phyloP scores from a whole-genome alignment of 495 filamentous ascomycete species.

The Ascodesmis nigricans region DNA sequence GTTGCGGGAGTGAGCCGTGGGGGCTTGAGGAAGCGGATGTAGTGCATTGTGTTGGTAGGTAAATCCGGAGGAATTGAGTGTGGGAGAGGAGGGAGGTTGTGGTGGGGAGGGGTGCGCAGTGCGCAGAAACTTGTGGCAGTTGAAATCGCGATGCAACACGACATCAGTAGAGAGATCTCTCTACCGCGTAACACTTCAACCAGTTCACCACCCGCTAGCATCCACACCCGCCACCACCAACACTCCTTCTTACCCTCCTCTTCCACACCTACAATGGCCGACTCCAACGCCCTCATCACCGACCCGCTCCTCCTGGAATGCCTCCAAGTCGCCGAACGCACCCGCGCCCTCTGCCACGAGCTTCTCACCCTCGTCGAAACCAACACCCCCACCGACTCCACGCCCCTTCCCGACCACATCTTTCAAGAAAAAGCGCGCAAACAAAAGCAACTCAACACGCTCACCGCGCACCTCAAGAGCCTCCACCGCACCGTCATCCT shows the following conservation, averaged over 20 bases:
- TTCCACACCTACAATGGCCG: constrained; percentile 31
- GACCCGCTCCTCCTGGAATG: constrained; percentile 50
- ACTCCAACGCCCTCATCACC: constrained; percentile 37
- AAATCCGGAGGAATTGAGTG: no score
- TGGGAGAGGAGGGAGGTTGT: no score
- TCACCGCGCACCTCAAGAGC: constrained; percentile 60
- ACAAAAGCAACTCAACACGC: constrained; percentile 57
- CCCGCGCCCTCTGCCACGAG: constrained; percentile 49
- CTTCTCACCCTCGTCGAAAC: constrained; percentile 41
- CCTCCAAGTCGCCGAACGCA: constrained; percentile 43
- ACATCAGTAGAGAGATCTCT: no score
- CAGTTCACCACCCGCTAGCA: not conserved
- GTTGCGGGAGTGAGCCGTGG: constrained; percentile 27
- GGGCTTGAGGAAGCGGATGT: constrained; percentile 53
- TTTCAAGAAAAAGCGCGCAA: constrained; percentile 47
- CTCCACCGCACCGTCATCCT: constrained; percentile 64
- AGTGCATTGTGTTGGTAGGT: constrained; percentile 50
- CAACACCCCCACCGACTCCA: constrained; percentile 22
- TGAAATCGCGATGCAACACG: no score
- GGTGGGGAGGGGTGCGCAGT: no score
- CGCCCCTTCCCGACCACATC: constrained; percentile 29
- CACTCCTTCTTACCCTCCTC: no score
- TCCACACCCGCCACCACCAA: not conserved
- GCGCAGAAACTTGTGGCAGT: no score
- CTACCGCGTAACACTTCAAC: not conserved